Base-by-base conservation (phyloP, 192 early-diverging fungal species). In the Dissophora globulifera region DNA sequence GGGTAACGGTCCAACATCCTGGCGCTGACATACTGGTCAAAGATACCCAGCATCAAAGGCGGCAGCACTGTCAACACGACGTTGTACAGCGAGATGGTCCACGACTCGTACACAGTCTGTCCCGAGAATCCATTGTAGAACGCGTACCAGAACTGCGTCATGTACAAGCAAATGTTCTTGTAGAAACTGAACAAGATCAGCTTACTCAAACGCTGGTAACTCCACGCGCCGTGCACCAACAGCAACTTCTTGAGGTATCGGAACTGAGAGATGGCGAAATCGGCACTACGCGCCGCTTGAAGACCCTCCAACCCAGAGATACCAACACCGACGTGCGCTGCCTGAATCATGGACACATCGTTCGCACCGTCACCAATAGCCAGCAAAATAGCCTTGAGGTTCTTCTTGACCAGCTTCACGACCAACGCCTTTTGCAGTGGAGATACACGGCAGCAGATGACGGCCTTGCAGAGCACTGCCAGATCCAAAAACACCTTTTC, bases 281-380 rank as follows among this genome's bases (percentile, higher is more conserved):
- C 97, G 0, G 97, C 94, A 61, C 92, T 91, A 16, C 97, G 91
- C 4, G 96, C 96, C 5, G 97, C 97, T 67, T 99, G 97, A 54
- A 99, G 83, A 38, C 97, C 97, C 69, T 99, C 97, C 61, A 94
- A 87, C 25, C 97, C 97, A 49, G 87, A 92, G 67, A 99, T 99
- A 49, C 97, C 97, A 12, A 99, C 89, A 49, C 97, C 97, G 26
- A 98, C 96, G 65, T 98, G 96, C 22, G 96, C 96, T 12, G 96
- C 97, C 74, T 99, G 97, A 71, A 99, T 99, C 97, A 99, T 99
- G 23, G 91, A 91, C 0, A 99, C 96, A 74, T 99, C 97, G 76
- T 99, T 99, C 30, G 97, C 97, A 33, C 97, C 97, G 80, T 99
- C 97, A 45, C 97, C 97, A 75, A 99, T 99, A 2, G 97, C 96